These are phyloP conservation scores for Begonia masoniana DNA, from an alignment of 306 rosid genomes.

Conservation along the genomic window DNA sequence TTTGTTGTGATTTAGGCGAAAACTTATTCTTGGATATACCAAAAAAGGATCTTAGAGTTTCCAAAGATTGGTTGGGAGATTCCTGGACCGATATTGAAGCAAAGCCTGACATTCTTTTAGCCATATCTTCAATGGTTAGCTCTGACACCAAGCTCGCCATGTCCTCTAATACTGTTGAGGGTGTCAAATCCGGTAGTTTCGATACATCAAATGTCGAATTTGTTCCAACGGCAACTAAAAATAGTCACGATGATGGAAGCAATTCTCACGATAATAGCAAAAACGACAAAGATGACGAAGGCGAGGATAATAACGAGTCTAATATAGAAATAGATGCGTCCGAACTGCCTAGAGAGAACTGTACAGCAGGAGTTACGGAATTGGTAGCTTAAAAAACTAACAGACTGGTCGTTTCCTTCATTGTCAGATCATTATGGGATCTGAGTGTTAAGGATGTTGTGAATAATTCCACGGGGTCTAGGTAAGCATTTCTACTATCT, in stretches of 20 bases:
- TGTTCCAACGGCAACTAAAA: constrained; percentile 22
- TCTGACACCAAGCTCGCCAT: constrained; percentile 24
- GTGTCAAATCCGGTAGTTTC: constrained; percentile 23
- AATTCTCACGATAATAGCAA: constrained; percentile 12
- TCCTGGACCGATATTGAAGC: constrained; percentile 49
- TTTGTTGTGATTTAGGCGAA: constrained; percentile 50
- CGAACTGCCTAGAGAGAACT: constrained; percentile 24
- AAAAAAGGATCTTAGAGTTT: constrained; percentile 63
- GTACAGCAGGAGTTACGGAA: constrained; percentile 4
- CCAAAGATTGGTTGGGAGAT: constrained; percentile 87
- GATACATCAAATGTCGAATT: constrained; percentile 23
- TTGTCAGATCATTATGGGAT: too few relatives aligned
- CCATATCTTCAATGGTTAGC: constrained; percentile 25
- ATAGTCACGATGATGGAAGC: constrained; percentile 21
- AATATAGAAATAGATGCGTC: constrained; percentile 18
- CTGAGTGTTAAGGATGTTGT: too few relatives aligned
- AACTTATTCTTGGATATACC: constrained; percentile 37
- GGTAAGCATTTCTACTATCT: too few relatives aligned
- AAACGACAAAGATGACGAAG: constrained; percentile 14
- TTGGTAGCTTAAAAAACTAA: not conserved
- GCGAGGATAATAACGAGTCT: constrained; percentile 13
- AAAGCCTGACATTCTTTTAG: constrained; percentile 49
- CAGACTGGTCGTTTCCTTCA: too few relatives aligned
- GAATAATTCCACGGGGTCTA: too few relatives aligned
- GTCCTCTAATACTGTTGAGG: constrained; percentile 30